A percentile compares a stretch with the other conserved stretches of the same genome.
phyloP scores from a whole-genome alignment of 495 filamentous ascomycete genomes.

The Apiosordaria backusii region DNA sequence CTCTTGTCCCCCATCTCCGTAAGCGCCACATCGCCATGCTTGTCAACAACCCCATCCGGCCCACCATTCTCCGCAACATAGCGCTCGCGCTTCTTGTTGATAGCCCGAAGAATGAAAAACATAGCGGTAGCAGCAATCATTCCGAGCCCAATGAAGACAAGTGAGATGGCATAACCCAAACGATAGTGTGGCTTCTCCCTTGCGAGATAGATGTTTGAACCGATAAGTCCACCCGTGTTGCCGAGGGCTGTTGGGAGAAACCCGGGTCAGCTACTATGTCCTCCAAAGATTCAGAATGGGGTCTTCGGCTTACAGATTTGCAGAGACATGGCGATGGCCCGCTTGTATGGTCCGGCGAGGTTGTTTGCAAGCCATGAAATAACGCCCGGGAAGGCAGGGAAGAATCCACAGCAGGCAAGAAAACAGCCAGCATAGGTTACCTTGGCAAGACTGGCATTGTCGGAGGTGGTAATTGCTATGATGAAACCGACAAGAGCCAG shows the following conservation, averaged over 20 bases:
- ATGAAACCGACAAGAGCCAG: conserved; percentile 63
- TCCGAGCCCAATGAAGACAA: neutral
- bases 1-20: no score
- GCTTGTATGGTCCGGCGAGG: conserved; percentile 74
- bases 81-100: no score
- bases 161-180: neutral
- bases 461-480: conserved; percentile 56
- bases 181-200: neutral
- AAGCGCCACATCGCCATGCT: no score
- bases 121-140: neutral
- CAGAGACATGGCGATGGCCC: conserved; percentile 65
- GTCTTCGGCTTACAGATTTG: conserved; percentile 71
- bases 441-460: conserved; percentile 30
- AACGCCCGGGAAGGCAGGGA: conserved; percentile 69
- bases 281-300: conserved; percentile 47
- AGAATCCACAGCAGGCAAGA: conserved; percentile 70
- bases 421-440: conserved; percentile 64
- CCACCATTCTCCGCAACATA: no score
- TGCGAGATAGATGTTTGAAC: conserved; percentile 46
- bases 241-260: conserved; percentile 31
- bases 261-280: conserved; percentile 38
- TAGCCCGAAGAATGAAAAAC: no score
- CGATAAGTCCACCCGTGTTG: no score
- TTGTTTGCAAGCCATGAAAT: conserved; percentile 74
- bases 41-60: no score